Evolutionary conservation across 371 early-diverging fungal species (phyloP), one percentile per base, ranked within the genome.

Genomic region (Mortierella polycephala): DNA sequence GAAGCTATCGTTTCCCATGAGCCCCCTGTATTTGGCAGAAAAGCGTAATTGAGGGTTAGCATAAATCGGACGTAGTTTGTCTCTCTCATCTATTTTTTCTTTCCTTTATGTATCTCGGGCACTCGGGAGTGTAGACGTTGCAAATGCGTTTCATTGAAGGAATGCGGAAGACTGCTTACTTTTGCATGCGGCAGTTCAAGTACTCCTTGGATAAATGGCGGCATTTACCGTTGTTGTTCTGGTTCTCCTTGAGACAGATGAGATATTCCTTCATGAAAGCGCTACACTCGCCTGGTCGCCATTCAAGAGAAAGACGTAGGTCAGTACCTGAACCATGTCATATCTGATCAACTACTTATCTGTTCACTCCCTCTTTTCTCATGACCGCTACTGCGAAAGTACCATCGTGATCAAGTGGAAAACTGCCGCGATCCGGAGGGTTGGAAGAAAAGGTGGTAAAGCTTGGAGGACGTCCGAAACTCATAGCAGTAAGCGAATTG

Each of bases 161-260:
- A 16, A 23, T 39, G 18, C 49, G 13, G 61, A 12, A 11, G 14
- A 40, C 53, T n/a, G 18, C 62, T 65, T 85, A 92, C 94, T 87
- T 89, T 55, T 93, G 87, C 96, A 95, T 95, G 23, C 96, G 88
- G 70, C 96, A 95, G 82, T 89, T 84, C 39, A 95, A 82, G 70
- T 94, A 94, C 6, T 82, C 81, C 66, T 87, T 86, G 2, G 93
- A 88, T 4, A 93, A 71, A n/a, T 90, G 84, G 18, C 93, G 83
- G 79, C 96, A 95, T 46, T 74, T 74, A 2, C 86, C 84, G 69
- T 88, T 90, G 58, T 91, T 86, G 62, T 89, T 84, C 64, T 90
- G 88, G 71, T 92, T 89, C 20, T 84, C 81, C 70, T 89, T 88
- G 52, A 95, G 74, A 75, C 96, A 95, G 18, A 74, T 82, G 40